A percentile compares a stretch with the other conserved stretches of the same genome.
These are phyloP conservation scores for Karstenula rhodostoma DNA, from an alignment of 2,329 filamentous ascomycete species.

Conservation along the genomic window DNA sequence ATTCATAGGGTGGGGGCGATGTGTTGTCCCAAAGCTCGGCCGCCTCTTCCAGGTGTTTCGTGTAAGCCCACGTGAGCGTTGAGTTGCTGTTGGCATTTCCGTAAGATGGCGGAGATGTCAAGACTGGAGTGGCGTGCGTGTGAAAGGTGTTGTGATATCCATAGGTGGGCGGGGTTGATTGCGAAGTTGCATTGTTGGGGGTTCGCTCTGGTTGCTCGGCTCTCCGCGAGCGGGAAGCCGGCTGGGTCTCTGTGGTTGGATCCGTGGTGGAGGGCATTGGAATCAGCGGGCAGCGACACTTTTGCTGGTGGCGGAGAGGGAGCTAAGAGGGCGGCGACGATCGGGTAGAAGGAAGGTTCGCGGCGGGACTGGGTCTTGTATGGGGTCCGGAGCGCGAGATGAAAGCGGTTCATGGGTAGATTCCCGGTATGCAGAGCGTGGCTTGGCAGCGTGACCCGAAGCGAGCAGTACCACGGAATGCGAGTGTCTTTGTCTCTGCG, in stretches of 20 bases:
- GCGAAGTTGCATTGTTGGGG: constrained; percentile 24
- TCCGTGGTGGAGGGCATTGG: constrained; percentile 17
- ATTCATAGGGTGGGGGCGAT: constrained; percentile 46
- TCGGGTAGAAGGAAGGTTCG: constrained; percentile 5
- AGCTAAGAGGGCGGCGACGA: neutral
- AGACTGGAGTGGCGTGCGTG: constrained; percentile 43
- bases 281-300: neutral
- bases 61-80: constrained; percentile 31
- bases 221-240: constrained; percentile 24
- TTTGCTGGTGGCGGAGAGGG: neutral
- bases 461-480: constrained; percentile 17
- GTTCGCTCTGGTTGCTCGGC: constrained; percentile 9
- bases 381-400: constrained; percentile 14
- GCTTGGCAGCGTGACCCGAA: constrained; percentile 12
- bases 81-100: constrained; percentile 33
- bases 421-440: constrained; percentile 13
- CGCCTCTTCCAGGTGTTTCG: constrained; percentile 31
- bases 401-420: constrained; percentile 20
- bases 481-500: constrained; percentile 7
- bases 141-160: constrained; percentile 55
- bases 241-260: constrained; percentile 4
- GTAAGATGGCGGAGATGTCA: constrained; percentile 44
- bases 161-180: constrained; percentile 40
- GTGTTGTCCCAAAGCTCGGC: constrained; percentile 24
- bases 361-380: constrained; percentile 13